These are phyloP conservation scores for Auricularia auricula-judae DNA, from an alignment of 768 basidiomycete genomes.

Conservation along the genomic window DNA sequence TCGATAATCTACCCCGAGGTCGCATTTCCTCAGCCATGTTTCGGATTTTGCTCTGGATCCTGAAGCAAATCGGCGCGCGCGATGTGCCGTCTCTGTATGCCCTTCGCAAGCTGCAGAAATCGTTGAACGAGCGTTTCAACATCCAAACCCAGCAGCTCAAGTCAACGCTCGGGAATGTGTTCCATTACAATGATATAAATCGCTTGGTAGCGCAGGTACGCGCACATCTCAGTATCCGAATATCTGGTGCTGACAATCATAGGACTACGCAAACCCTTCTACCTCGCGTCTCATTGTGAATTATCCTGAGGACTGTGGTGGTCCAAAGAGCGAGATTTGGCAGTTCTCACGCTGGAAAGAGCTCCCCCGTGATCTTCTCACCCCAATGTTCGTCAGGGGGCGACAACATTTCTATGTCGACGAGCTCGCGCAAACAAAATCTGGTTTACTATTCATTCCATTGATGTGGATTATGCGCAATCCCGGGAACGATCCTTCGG, in stretches of 20 bases:
- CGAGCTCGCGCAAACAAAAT: slow-evolving; percentile 7
- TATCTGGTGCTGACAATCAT: neutral
- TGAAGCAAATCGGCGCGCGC: slow-evolving; percentile 10
- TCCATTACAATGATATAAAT: neutral
- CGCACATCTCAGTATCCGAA: no score
- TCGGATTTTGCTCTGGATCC: slow-evolving; percentile 11
- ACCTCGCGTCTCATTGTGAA: neutral
- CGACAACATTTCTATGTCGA: slow-evolving; percentile 10
- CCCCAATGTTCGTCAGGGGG: slow-evolving; percentile 9
- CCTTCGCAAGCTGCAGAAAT: slow-evolving; percentile 3
- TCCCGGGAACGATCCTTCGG: no score
- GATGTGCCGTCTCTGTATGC: slow-evolving; percentile 13
- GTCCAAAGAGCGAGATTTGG: neutral
- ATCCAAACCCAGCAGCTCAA: no score
- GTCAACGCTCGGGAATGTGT: no score
- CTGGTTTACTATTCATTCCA: slow-evolving; percentile 5
- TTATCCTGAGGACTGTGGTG: neutral
- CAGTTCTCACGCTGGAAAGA: neutral
- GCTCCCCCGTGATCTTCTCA: slow-evolving; percentile 1
- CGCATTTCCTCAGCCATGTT: slow-evolving; percentile 11
- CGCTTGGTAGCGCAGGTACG: neutral
- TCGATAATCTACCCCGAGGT: slow-evolving; percentile 14
- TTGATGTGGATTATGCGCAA: neutral
- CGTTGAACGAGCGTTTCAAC: no score
- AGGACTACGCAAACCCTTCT: slow-evolving; percentile 3